These are phyloP conservation scores for Parastagonospora avenae DNA, from an alignment of 2,329 filamentous ascomycete genomes.

Conservation along the genomic window DNA sequence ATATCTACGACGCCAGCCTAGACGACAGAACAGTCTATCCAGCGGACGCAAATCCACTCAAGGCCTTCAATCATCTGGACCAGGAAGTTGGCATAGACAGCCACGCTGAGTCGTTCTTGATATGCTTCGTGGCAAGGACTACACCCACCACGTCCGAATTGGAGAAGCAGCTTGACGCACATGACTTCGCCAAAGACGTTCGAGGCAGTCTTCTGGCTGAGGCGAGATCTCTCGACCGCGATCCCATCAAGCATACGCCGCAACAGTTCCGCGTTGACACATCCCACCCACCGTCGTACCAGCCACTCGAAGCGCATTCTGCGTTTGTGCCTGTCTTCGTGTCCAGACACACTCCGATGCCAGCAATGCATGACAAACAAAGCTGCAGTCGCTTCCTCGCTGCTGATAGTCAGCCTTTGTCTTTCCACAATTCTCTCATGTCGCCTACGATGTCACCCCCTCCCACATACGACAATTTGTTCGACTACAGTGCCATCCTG, in stretches of 20 bases:
- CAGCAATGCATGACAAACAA: background rate
- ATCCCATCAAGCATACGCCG: background rate
- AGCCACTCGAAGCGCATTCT: background rate
- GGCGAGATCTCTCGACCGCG: background rate
- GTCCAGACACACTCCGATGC: background rate
- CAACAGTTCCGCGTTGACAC: background rate
- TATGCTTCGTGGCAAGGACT: slow-evolving; percentile 7
- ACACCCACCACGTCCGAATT: background rate
- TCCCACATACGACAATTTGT: no score
- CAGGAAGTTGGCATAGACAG: background rate
- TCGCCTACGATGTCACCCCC: no score
- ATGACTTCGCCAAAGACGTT: background rate
- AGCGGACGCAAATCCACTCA: background rate
- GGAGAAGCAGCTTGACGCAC: background rate
- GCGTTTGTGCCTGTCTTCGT: background rate
- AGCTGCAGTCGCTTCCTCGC: no score
- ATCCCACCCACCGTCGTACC: background rate
- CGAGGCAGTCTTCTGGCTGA: background rate
- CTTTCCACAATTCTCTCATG: no score
- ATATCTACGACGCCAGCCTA: background rate
- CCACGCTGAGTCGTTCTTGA: slow-evolving; percentile 12
- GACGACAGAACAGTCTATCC: background rate
- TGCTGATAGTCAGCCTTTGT: no score
- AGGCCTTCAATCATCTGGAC: background rate
- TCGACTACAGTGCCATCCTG: no score